phyloP scores from a whole-genome alignment of 805 yeast genomes.

The Suhomyces sp. region DNA sequence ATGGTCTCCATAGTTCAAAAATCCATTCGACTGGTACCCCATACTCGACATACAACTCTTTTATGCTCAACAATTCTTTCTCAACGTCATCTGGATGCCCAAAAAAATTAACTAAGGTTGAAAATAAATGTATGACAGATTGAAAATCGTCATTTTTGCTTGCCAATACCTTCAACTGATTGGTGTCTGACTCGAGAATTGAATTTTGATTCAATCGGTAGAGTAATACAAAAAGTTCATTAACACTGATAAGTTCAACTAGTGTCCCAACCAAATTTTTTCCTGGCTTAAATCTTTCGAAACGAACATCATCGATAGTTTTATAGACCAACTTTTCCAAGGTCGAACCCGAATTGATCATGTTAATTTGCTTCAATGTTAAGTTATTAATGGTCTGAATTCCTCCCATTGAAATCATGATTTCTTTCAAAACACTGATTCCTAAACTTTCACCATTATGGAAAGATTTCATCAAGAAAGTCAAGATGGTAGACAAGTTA shows the following conservation, averaged over 20 bases:
- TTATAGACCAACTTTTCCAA: slow-evolving; percentile 54
- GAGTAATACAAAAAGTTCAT: slow-evolving; percentile 68
- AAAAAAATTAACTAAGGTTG: slow-evolving; percentile 57
- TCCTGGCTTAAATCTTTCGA: slow-evolving; percentile 47
- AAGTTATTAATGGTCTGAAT: slow-evolving; percentile 67
- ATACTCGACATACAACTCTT: slow-evolving; percentile 41
- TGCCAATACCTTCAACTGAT: slow-evolving; percentile 70
- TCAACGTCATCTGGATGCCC: slow-evolving; percentile 33
- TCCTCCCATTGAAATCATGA: slow-evolving; percentile 76
- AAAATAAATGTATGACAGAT: slow-evolving; percentile 63
- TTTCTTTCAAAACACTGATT: slow-evolving; percentile 62
- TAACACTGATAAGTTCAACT: slow-evolving; percentile 41
- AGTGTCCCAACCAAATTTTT: slow-evolving; percentile 48
- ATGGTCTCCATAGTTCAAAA: slow-evolving; percentile 74
- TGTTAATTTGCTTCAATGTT: slow-evolving; percentile 60
- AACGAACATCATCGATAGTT: slow-evolving; percentile 61
- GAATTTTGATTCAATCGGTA: slow-evolving; percentile 47
- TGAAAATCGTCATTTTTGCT: slow-evolving; percentile 70
- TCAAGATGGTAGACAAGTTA: slow-evolving; percentile 61
- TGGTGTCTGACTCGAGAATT: slow-evolving; percentile 30
- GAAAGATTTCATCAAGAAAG: slow-evolving; percentile 60
- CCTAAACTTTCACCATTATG: slow-evolving; percentile 59
- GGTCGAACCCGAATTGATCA: slow-evolving; percentile 63
- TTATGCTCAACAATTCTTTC: slow-evolving; percentile 39
- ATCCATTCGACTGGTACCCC: slow-evolving; percentile 60